Base-by-base conservation (phyloP, 208 protist genomes). In the Polymyxa betae region DNA sequence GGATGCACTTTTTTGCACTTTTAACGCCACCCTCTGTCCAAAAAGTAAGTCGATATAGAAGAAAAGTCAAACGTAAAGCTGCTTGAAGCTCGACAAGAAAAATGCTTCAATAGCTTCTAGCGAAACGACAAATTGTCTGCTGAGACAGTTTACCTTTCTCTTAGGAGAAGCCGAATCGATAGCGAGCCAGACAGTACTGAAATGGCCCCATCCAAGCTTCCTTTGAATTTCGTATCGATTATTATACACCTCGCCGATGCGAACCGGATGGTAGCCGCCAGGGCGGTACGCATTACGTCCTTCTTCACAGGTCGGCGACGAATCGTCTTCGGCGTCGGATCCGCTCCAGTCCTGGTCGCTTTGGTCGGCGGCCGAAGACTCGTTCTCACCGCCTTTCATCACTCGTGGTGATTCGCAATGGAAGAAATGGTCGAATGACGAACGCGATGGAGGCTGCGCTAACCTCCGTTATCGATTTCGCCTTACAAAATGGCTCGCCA, bases 161-260 rank as follows among this genome's bases (percentile, higher is more conserved):
- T n/a, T n/a, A 95, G 45, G 10, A 29, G 29, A 91, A 29, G 40
- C 40, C 54, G 45, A 45, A 92, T 99, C 98, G 92, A 94, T 96
- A 40, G 96, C 97, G 24, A 99, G 95, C 98, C 98, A 99, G 35
- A 99, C 98, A 0, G 98, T 99, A 45, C 97, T 98, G 93, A 99
- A 99, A 93, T 99, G 98, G 45, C 98, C 98, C 98, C 98, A 99
- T 89, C 98, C 98, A 0, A 99, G 94, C 93, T 99, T 99, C 87
- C 93, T 91, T n/a, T 98, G 93, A 38, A 98, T 92, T 38, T 94
- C 90, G 92, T 99, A 99, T 32, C 97, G 94, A 60, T 95, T 88
- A 35, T 78, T 82, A 92, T 98, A 94, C 93, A 97, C 98, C 20
- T 91, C 46, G 38, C 90, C 90, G 45, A 91, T 64, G 1, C 41